These are phyloP conservation scores for Myxozyma neglecta DNA, from an alignment of 805 yeast species.

Conservation along the genomic window DNA sequence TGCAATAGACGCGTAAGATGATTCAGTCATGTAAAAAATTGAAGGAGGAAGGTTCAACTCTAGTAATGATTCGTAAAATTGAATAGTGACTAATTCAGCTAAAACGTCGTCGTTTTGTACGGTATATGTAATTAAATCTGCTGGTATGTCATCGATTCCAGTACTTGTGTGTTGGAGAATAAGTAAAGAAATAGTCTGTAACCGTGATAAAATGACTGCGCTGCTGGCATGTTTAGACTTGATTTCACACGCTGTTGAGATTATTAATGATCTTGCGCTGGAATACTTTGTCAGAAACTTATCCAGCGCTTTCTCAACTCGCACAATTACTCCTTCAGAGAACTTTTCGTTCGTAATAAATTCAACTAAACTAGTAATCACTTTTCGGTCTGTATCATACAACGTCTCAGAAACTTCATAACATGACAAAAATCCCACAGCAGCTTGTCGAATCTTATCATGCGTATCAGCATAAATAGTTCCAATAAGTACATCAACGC, in stretches of 20 bases:
- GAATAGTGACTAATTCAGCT: conserved; percentile 15
- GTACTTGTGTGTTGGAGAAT: conserved; percentile 7
- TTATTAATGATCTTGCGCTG: conserved; percentile 1
- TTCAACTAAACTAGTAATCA: conserved; percentile 3
- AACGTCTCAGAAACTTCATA: conserved; percentile 8
- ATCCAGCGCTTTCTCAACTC: conserved; percentile 18
- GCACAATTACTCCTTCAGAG: conserved; percentile 17
- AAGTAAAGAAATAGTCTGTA: conserved; percentile 16
- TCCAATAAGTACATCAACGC: conserved; percentile 10
- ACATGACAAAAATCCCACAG: conserved; percentile 17
- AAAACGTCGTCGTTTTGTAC: conserved; percentile 19
- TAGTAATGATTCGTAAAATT: conserved; percentile 25
- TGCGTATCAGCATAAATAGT: conserved; percentile 18
- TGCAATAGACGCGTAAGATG: conserved; percentile 17
- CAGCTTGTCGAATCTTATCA: conserved; percentile 23
- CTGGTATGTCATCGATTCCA: conserved; percentile 22
- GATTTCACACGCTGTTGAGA: background rate
- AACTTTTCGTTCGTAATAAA: conserved; percentile 12
- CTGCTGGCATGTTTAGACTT: background rate
- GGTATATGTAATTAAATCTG: conserved; percentile 2
- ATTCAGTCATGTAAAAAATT: conserved; percentile 3
- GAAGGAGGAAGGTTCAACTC: conserved; percentile 24
- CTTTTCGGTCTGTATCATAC: background rate
- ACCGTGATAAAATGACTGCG: conserved; percentile 15
- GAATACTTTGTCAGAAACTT: conserved; percentile 5